These are phyloP conservation scores for Fragaria nilgerrensis DNA, from an alignment of 306 rosid genomes.

Conservation along the genomic window DNA sequence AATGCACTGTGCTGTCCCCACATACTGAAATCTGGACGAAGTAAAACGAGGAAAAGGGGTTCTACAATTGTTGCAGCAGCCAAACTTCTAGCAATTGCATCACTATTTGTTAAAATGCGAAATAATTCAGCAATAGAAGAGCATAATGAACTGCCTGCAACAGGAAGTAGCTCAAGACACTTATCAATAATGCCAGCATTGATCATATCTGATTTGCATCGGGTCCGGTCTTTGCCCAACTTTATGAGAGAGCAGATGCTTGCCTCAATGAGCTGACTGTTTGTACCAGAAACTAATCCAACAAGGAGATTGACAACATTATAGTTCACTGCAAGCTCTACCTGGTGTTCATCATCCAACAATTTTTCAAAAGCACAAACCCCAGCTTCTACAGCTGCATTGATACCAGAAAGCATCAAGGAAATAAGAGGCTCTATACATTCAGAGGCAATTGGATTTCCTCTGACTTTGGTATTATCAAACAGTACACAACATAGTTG, in stretches of 20 bases:
- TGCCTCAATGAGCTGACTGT: conserved; percentile 75
- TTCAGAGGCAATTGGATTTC: conserved; percentile 67
- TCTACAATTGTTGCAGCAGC: conserved; percentile 85
- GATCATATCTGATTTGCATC: conserved; percentile 79
- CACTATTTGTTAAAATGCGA: conserved; percentile 89
- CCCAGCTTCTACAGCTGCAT: conserved; percentile 72
- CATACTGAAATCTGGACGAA: conserved; percentile 73
- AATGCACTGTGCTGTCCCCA: conserved; percentile 99
- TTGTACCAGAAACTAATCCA: conserved; percentile 73
- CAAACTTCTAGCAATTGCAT: conserved; percentile 88
- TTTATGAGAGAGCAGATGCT: conserved; percentile 74
- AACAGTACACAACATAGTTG: conserved; percentile 72
- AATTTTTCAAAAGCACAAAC: conserved; percentile 86
- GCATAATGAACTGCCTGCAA: conserved; percentile 83
- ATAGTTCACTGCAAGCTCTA: conserved; percentile 75
- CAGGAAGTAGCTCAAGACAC: conserved; percentile 74
- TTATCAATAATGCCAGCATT: conserved; percentile 72
- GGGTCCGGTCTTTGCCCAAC: conserved; percentile 88
- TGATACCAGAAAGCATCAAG: conserved; percentile 67
- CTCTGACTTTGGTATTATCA: conserved; percentile 59
- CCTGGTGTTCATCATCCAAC: conserved; percentile 79
- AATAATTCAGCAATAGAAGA: conserved; percentile 89
- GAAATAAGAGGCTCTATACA: conserved; percentile 74
- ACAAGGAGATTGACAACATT: conserved; percentile 82
- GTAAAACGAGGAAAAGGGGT: conserved; percentile 90